Evolutionary conservation across 1,284 basidiomycete species (phyloP), one percentile per base, ranked within the genome.

Genomic region (Puccinia triticina): DNA sequence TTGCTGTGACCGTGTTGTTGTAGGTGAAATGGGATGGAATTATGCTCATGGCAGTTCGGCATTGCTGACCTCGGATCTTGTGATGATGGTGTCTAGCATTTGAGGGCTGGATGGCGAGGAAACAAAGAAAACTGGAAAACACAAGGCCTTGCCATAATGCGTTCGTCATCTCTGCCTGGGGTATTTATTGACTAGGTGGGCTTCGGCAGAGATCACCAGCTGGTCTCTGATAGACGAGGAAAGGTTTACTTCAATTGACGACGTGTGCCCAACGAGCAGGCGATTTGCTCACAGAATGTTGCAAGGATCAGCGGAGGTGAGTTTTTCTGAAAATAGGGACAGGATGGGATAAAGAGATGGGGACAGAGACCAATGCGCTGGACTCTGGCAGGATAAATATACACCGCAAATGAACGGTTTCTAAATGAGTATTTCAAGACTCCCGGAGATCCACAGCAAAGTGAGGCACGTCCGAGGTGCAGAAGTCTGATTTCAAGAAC

Each of bases 1-100:
- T 43, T 40, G 40, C 3, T 61, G 2, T 11, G 5, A 34, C 55
- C 1, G 59, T 77, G 16, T 77, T 4, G 32, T 77, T 66, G 40
- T 43, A 64, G 1, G 23, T 59, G 74, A 77, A 64, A 43, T 77
- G 55, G 18, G 59, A 18, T 34, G 55, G 55, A n/a, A 55, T 16
- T 48, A 26, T 8, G 32, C 74, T 77, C 74, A 55, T 61, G 40
- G 74, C 74, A 48, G 57, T 77, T 11, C 74, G 57, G 34, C 74
- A 77, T 64, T 77, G 55, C 26, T 64, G 40, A 43, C 55, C 55
- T 5, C 40, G 34, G 3, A 26, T 23, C n/a, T 77, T 48, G 59
- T 77, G 74, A 64, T 75, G 73, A 75, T 77, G 74, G 32, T 77
- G 74, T 34, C 21, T 74, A 12, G 72, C 72, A 53, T 40, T 74